Conservation (phyloP, 2,329 filamentous ascomycete species). For the Ciborinia camelliae region DNA sequence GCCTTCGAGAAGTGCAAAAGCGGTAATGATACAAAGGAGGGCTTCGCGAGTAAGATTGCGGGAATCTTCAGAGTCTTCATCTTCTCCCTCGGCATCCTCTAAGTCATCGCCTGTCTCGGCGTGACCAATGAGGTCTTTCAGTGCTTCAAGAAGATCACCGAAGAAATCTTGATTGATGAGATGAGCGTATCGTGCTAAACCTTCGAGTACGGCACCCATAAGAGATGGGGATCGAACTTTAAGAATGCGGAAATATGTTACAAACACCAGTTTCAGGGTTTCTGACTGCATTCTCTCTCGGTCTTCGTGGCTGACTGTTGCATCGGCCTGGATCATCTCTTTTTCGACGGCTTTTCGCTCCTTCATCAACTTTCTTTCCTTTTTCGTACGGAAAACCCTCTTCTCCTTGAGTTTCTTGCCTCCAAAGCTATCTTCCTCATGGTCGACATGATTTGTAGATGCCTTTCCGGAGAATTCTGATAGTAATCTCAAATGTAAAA, state of each 20-base stretch:
- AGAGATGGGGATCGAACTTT: slow-evolving; percentile 77
- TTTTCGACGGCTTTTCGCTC: slow-evolving; percentile 87
- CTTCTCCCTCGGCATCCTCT: slow-evolving; percentile 43
- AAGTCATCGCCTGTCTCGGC: slow-evolving; percentile 56
- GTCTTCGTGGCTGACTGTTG: slow-evolving; percentile 86
- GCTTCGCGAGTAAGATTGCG: slow-evolving; percentile 82
- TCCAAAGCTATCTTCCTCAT: slow-evolving; percentile 42
- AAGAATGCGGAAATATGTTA: slow-evolving; percentile 89
- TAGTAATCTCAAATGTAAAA: slow-evolving; percentile 82
- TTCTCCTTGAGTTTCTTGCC: slow-evolving; percentile 67
- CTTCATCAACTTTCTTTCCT: slow-evolving; percentile 74
- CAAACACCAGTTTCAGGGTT: slow-evolving; percentile 93
- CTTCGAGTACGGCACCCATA: slow-evolving; percentile 96
- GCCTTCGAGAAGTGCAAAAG: slow-evolving; percentile 91
- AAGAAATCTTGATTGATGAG: slow-evolving; percentile 99
- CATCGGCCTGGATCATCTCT: slow-evolving; percentile 90
- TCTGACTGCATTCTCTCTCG: slow-evolving; percentile 92
- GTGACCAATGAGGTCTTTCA: slow-evolving; percentile 86
- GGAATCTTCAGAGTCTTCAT: slow-evolving; percentile 50
- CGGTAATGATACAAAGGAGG: slow-evolving; percentile 91
- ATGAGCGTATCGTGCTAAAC: slow-evolving; percentile 88
- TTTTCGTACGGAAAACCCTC: slow-evolving; percentile 85
- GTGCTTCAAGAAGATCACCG: slow-evolving; percentile 86
- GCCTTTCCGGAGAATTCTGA: slow-evolving; percentile 84
- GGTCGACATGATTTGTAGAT: slow-evolving; percentile 72